These are phyloP conservation scores for Iris pallida DNA, from an alignment of 116 monocot genomes.

Conservation along the genomic window DNA sequence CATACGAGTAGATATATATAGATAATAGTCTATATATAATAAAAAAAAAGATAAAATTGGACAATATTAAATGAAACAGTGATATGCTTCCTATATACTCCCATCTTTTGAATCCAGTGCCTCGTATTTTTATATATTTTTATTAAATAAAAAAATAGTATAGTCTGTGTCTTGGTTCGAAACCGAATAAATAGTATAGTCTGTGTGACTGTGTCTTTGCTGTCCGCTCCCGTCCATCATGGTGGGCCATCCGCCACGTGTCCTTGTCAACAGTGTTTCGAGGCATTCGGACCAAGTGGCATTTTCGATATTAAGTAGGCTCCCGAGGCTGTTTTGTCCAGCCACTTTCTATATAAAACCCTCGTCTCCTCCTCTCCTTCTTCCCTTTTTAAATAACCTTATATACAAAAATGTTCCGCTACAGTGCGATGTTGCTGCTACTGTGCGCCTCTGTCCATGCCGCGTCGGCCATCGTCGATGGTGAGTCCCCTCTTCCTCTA, in stretches of 20 bases:
- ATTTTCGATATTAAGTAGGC: not conserved
- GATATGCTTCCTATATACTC: too few relatives aligned
- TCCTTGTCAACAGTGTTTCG: not conserved
- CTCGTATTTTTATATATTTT: too few relatives aligned
- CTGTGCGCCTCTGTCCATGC: slow-evolving; percentile 9
- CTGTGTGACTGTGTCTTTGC: too few relatives aligned
- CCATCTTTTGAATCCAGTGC: too few relatives aligned
- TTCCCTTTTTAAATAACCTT: too few relatives aligned
- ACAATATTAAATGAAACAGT: too few relatives aligned
- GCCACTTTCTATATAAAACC: not conserved
- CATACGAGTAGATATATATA: too few relatives aligned
- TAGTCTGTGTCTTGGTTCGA: too few relatives aligned
- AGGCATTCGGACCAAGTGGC: not conserved
- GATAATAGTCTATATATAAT: too few relatives aligned
- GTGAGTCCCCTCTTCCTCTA: slow-evolving; percentile 4
- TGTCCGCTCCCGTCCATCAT: not conserved
- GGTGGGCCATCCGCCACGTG: not conserved
- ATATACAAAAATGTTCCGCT: slow-evolving; percentile 1
- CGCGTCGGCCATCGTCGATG: slow-evolving; percentile 19
- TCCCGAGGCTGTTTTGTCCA: not conserved
- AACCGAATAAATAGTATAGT: too few relatives aligned
- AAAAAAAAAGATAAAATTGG: too few relatives aligned
- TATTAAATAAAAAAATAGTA: too few relatives aligned
- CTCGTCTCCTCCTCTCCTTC: not conserved
- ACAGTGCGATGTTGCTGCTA: slow-evolving; percentile 7